phyloP scores from a whole-genome alignment of 179 eudicot species.

The Heliamphora pulchella region DNA sequence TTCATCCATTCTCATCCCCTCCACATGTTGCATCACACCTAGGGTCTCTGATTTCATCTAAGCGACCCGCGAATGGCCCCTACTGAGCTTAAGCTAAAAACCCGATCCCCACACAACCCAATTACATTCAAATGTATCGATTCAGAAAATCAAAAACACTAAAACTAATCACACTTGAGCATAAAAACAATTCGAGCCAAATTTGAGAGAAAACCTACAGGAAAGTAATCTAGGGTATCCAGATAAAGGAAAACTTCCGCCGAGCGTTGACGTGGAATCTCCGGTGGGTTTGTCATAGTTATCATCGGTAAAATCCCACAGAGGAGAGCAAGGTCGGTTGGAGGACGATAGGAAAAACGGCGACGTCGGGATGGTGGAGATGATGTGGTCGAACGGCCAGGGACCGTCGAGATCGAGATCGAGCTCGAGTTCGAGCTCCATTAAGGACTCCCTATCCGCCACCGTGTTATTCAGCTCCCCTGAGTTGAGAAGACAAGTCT shows the following conservation, averaged over 20 bases:
- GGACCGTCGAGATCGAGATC: constrained; percentile 65
- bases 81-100: too few species aligned
- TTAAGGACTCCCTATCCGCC: constrained; percentile 14
- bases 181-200: background rate
- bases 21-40: too few species aligned
- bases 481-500: background rate
- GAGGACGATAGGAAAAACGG: constrained; percentile 32
- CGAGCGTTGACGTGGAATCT: constrained; percentile 12
- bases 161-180: background rate
- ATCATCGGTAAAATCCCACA: constrained; percentile 60
- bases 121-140: background rate
- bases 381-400: constrained; percentile 76
- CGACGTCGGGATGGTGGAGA: constrained; percentile 16
- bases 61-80: too few species aligned
- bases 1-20: too few species aligned
- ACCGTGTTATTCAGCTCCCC: background rate
- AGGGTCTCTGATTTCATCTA: too few species aligned
- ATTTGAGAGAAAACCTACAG: constrained; percentile 5
- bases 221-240: constrained; percentile 28
- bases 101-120: too few species aligned
- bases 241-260: constrained; percentile 24
- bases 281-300: constrained; percentile 19
- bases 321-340: constrained; percentile 65
- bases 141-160: background rate
- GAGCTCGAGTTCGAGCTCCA: constrained; percentile 78